Percentiles rank a stretch among this genome's conserved stretches.
Conservation (phyloP, 495 filamentous ascomycete species). For the Daldinia loculata region DNA sequence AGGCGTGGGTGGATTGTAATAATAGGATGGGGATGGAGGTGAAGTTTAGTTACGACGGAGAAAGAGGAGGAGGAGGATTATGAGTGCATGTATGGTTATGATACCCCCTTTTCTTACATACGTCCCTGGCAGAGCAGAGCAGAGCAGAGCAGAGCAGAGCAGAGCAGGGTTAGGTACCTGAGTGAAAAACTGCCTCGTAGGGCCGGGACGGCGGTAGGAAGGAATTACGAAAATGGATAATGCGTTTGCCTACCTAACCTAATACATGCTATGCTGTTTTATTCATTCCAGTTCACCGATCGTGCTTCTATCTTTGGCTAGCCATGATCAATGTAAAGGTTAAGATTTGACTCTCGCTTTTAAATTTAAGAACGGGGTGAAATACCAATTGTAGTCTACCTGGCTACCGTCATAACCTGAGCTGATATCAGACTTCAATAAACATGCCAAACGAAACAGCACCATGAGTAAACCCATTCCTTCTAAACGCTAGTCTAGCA, state of each 20-base stretch:
- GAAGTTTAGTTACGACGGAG: neutral
- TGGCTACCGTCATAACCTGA: too few species aligned
- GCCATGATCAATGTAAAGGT: too few species aligned
- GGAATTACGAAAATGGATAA: neutral
- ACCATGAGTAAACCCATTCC: too few species aligned
- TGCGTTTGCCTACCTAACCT: neutral
- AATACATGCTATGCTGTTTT: neutral
- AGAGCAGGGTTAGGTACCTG: neutral
- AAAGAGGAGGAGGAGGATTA: neutral
- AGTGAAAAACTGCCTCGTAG: neutral
- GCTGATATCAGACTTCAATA: too few species aligned
- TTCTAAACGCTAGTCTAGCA: too few species aligned
- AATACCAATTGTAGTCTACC: too few species aligned
- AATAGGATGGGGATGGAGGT: neutral
- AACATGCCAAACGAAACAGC: too few species aligned
- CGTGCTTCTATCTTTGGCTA: too few species aligned
- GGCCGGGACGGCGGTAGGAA: neutral
- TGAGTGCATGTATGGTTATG: slow-evolving; percentile 14
- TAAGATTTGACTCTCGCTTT: too few species aligned
- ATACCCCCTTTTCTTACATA: slow-evolving; percentile 22
- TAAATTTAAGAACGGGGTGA: too few species aligned
- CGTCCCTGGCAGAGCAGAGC: neutral
- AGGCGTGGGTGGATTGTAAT: neutral
- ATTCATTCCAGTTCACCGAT: too few species aligned
- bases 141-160: too few species aligned